These are phyloP conservation scores for Podaxis carcinomalis DNA, from an alignment of 768 basidiomycete species.

Conservation along the genomic window DNA sequence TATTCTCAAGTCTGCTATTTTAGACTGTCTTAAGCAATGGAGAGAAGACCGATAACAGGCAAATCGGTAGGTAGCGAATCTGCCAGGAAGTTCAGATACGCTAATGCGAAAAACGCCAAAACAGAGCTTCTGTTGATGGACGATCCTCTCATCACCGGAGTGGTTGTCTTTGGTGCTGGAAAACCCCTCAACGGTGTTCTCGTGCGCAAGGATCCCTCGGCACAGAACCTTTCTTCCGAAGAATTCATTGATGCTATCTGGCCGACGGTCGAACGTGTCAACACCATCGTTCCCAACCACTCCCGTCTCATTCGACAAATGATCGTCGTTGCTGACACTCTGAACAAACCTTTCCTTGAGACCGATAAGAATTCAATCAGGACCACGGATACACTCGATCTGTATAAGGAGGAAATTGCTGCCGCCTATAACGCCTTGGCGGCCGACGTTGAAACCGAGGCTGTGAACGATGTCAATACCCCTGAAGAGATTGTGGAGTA, in stretches of 20 bases:
- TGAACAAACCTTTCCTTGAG: conserved; percentile 18
- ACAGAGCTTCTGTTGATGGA: conserved; percentile 18
- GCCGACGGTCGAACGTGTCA: conserved; percentile 20
- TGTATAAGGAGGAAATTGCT: conserved; percentile 23
- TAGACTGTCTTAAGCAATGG: conserved; percentile 27
- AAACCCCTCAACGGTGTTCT: conserved; percentile 21
- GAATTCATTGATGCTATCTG: conserved; percentile 18
- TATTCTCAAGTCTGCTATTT: not conserved
- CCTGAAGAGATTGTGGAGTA: conserved; percentile 8
- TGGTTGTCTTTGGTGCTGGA: conserved; percentile 21
- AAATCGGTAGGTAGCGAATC: conserved; percentile 17
- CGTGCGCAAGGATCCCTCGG: conserved; percentile 11
- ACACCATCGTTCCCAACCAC: conserved; percentile 21
- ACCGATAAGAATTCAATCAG: conserved; percentile 23
- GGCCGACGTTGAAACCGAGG: conserved; percentile 1
- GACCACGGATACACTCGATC: conserved; percentile 15
- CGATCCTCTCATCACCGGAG: conserved; percentile 17
- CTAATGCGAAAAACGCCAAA: not conserved
- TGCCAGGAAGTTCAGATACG: not conserved
- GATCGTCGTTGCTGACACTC: conserved; percentile 17
- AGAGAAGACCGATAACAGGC: conserved; percentile 25
- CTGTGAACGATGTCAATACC: not conserved
- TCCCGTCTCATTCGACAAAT: conserved; percentile 22
- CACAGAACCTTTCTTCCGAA: not conserved
- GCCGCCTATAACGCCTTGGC: conserved; percentile 17